Evolutionary conservation across 2,329 filamentous ascomycete genomes (phyloP).

Genomic region (Beauveria australis): DNA sequence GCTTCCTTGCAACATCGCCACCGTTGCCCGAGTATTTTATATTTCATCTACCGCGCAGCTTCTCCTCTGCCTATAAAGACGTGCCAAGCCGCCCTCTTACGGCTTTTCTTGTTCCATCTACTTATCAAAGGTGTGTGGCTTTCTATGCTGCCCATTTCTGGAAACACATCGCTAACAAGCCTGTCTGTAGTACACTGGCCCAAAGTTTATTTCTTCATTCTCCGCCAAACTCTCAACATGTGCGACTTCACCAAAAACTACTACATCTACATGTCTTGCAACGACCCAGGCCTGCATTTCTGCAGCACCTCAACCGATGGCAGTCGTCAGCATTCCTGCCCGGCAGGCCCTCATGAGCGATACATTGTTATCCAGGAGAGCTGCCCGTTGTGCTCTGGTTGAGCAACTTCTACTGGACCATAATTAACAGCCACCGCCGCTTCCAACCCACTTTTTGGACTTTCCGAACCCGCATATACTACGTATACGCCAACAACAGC

Average conservation of each 20-base stretch:
- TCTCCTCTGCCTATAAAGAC: neutral
- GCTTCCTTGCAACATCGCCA: neutral
- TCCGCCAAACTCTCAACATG: slow-evolving; percentile 30
- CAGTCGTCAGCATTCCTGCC: slow-evolving; percentile 49
- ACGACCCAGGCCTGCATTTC: slow-evolving; percentile 62
- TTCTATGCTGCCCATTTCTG: neutral
- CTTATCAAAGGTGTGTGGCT: neutral
- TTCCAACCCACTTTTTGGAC: neutral
- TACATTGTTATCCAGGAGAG: slow-evolving; percentile 63
- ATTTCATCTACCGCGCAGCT: neutral
- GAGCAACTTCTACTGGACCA: slow-evolving; percentile 11
- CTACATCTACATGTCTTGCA: slow-evolving; percentile 66
- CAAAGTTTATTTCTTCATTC: neutral
- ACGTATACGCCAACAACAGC: neutral
- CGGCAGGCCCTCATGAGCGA: slow-evolving; percentile 60
- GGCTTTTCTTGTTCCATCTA: neutral
- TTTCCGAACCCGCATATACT: neutral
- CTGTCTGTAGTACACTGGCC: neutral
- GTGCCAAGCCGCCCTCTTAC: neutral
- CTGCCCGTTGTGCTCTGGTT: slow-evolving; percentile 39
- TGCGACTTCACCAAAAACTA: slow-evolving; percentile 66
- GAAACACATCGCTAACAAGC: neutral
- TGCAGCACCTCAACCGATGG: slow-evolving; percentile 63
- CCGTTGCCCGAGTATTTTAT: neutral
- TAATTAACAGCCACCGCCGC: neutral